A percentile compares a stretch with the other conserved stretches of the same genome.
phyloP scores from a whole-genome alignment of 2,329 filamentous ascomycete genomes.

The Exserohilum turcica region DNA sequence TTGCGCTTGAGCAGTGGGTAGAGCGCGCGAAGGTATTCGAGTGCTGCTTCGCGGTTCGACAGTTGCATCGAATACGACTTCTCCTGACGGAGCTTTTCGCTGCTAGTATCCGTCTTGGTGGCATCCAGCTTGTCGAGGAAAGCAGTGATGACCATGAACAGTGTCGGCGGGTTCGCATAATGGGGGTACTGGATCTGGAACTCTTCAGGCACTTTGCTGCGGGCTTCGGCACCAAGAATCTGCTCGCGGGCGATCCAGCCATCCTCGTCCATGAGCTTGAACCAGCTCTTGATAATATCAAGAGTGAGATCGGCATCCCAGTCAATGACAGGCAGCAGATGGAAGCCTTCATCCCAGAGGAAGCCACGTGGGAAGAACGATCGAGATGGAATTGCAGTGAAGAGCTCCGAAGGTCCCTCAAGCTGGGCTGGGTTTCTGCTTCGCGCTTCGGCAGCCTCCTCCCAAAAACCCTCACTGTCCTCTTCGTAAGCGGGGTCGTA shows the following conservation, averaged over 20 bases:
- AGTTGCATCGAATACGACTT: conserved; percentile 66
- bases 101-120: conserved; percentile 42
- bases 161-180: conserved; percentile 94
- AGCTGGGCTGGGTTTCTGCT: conserved; percentile 68
- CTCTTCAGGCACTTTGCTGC: conserved; percentile 90
- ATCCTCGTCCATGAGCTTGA: conserved; percentile 92
- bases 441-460: conserved; percentile 82
- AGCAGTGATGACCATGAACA: conserved; percentile 85
- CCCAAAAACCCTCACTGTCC: conserved; percentile 94
- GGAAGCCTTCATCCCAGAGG: conserved; percentile 97
- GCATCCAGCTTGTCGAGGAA: conserved; percentile 78
- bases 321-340: conserved; percentile 86
- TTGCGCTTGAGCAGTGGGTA: conserved; percentile 89
- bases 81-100: conserved; percentile 43
- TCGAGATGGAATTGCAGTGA: conserved; percentile 86
- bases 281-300: conserved; percentile 94
- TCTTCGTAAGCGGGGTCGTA: conserved; percentile 94
- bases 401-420: conserved; percentile 86
- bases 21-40: conserved; percentile 73
- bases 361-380: conserved; percentile 97
- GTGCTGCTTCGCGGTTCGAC: conserved; percentile 68
- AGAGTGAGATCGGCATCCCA: conserved; percentile 86
- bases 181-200: conserved; percentile 97
- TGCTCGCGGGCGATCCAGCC: conserved; percentile 98
- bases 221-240: conserved; percentile 87